Conservation (phyloP, 2,329 filamentous ascomycete genomes). For the Talaromyces pinophilus region DNA sequence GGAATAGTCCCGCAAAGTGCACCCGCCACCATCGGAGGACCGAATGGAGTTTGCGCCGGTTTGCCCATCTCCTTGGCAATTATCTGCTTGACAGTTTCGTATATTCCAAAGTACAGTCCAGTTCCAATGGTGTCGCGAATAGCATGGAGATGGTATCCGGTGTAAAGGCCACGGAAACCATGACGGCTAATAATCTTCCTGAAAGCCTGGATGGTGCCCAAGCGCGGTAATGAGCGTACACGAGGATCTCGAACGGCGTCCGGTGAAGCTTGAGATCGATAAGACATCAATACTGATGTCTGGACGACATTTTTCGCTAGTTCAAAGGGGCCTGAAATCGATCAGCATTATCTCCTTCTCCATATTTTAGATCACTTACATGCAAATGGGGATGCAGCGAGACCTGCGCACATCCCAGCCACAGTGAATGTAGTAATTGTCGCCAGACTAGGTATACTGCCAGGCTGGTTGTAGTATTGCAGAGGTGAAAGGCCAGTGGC, state of each 20-base stretch:
- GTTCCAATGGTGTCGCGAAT: constrained; percentile 49
- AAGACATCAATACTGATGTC: constrained; percentile 50
- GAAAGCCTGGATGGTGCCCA: constrained; percentile 47
- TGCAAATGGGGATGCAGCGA: constrained; percentile 45
- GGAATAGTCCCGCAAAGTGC: constrained; percentile 51
- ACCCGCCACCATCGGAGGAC: constrained; percentile 48
- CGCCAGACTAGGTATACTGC: constrained; percentile 45
- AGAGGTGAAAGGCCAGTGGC: constrained; percentile 46
- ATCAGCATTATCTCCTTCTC: neutral
- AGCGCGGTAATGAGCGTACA: constrained; percentile 41
- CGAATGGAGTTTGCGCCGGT: constrained; percentile 46
- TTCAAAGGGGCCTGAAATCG: constrained; percentile 47
- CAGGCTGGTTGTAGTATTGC: constrained; percentile 43
- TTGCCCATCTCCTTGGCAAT: constrained; percentile 46
- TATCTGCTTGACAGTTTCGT: constrained; percentile 51
- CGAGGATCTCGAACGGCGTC: constrained; percentile 37
- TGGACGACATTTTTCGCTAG: constrained; percentile 53
- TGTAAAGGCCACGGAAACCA: constrained; percentile 48
- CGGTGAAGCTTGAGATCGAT: constrained; percentile 41
- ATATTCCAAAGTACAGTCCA: constrained; percentile 50
- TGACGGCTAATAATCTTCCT: constrained; percentile 46
- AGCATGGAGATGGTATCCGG: constrained; percentile 48
- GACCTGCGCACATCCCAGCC: constrained; percentile 46
- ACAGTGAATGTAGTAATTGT: constrained; percentile 46
- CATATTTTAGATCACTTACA: constrained; percentile 37